phyloP scores from a whole-genome alignment of 1,284 basidiomycete species.

The Phellopilus nigrolimitatus region DNA sequence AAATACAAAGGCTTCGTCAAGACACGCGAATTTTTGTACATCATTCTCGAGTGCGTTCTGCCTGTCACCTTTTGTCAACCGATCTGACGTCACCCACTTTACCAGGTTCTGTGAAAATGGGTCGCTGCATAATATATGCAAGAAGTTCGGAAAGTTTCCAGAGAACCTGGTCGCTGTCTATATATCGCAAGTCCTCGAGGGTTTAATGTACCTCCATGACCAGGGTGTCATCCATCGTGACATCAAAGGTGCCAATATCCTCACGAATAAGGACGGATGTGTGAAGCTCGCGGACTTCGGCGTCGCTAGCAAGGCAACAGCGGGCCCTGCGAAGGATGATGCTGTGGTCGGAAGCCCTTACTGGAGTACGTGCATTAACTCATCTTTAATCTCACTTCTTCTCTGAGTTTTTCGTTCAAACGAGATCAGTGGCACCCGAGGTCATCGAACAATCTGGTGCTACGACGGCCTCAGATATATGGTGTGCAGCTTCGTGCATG shows the following conservation, averaged over 20 bases:
- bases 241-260: conserved; percentile 96
- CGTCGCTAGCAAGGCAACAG: conserved; percentile 67
- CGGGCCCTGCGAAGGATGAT: conserved; percentile 71
- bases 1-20: conserved; percentile 99
- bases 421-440: conserved; percentile 83
- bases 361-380: conserved; percentile 68
- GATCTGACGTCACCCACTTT: conserved; percentile 10
- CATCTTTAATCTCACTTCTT: conserved; percentile 22
- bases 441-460: conserved; percentile 97
- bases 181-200: conserved; percentile 90
- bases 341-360: conserved; percentile 96
- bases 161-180: conserved; percentile 95
- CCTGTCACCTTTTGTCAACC: conserved; percentile 8
- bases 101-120: conserved; percentile 95
- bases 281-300: conserved; percentile 96
- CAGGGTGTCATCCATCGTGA: conserved; percentile 99
- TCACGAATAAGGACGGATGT: conserved; percentile 97
- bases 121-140: conserved; percentile 90
- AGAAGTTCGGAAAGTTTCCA: conserved; percentile 97
- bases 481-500: conserved; percentile 44
- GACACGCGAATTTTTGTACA: conserved; percentile 90
- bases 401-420: conserved; percentile 25
- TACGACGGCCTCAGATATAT: conserved; percentile 95
- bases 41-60: conserved; percentile 80
- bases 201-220: conserved; percentile 91